phyloP scores from a whole-genome alignment of 352 stramenopile genomes.

The Pythium coloratum region DNA sequence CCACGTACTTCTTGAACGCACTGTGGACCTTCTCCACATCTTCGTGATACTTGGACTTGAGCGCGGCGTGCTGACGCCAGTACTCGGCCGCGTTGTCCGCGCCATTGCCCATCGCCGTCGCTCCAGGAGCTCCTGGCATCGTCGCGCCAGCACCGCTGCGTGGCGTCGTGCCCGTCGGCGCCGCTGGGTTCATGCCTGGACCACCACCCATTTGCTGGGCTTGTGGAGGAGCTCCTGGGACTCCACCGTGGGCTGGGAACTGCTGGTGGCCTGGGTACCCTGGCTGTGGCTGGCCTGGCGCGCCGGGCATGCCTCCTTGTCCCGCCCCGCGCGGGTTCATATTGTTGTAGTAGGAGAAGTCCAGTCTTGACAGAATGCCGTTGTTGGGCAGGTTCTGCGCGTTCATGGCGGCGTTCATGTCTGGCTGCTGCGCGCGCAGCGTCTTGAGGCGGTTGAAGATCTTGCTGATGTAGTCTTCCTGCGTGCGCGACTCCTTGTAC shows the following conservation, averaged over 20 bases:
- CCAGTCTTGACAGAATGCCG: constrained; percentile 68
- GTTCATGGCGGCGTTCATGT: constrained; percentile 71
- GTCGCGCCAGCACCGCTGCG: constrained; percentile 5
- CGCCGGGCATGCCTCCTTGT: constrained; percentile 17
- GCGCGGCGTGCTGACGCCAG: constrained; percentile 72
- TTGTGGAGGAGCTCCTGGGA: constrained; percentile 25
- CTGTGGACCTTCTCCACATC: constrained; percentile 86
- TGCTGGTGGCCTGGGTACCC: constrained; percentile 47
- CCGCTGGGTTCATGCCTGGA: constrained; percentile 23
- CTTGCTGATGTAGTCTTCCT: constrained; percentile 89
- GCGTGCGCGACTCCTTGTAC: constrained; percentile 81
- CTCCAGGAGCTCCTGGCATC: constrained; percentile 15
- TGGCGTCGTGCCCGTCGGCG: constrained; percentile 22
- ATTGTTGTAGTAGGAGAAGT: constrained; percentile 80
- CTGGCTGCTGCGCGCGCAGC: constrained; percentile 65
- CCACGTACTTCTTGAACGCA: constrained; percentile 86
- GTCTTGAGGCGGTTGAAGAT: constrained; percentile 84
- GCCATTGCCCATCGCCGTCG: constrained; percentile 10
- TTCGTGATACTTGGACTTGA: constrained; percentile 80
- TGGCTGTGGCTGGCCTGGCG: constrained; percentile 29
- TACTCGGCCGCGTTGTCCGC: constrained; percentile 65
- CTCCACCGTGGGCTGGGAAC: constrained; percentile 33
- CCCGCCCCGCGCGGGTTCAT: constrained; percentile 40
- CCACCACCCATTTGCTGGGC: constrained; percentile 18
- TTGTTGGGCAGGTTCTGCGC: constrained; percentile 63